These are phyloP conservation scores for Achlya hypogyna DNA, from an alignment of 352 stramenopile species.

Conservation along the genomic window DNA sequence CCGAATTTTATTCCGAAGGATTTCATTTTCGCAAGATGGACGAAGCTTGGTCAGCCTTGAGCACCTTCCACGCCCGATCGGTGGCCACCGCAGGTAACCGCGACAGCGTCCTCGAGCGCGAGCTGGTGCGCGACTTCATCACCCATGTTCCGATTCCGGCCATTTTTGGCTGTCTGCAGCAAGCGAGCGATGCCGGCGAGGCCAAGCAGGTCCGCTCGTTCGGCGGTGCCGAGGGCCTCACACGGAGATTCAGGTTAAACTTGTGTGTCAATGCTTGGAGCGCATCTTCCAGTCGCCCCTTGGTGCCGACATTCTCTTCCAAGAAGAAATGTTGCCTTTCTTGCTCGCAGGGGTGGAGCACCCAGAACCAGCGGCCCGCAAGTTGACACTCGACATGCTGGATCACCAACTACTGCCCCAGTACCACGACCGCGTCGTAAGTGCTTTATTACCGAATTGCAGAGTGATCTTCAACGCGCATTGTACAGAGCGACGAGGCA, in stretches of 20 bases:
- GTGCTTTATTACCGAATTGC: neutral
- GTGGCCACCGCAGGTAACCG: slow-evolving; percentile 14
- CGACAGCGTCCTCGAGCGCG: slow-evolving; percentile 1
- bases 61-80: slow-evolving; percentile 16
- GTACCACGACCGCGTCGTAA: slow-evolving; percentile 25
- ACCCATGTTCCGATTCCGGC: slow-evolving; percentile 46
- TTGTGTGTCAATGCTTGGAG: slow-evolving; percentile 66
- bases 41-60: slow-evolving; percentile 13
- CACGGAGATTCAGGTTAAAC: slow-evolving; percentile 39
- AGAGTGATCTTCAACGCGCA: neutral
- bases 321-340: slow-evolving; percentile 75
- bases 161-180: slow-evolving; percentile 69
- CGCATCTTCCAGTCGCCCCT: slow-evolving; percentile 36
- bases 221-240: neutral
- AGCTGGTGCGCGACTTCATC: slow-evolving; percentile 54
- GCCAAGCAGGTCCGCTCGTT: slow-evolving; percentile 38
- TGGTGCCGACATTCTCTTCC: slow-evolving; percentile 54
- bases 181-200: slow-evolving; percentile 54
- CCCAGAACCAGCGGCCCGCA: slow-evolving; percentile 42
- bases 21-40: slow-evolving; percentile 10
- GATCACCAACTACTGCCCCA: slow-evolving; percentile 49
- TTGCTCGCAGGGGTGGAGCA: slow-evolving; percentile 58
- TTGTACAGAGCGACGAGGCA: slow-evolving; percentile 31
- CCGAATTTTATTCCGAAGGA: neutral
- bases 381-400: slow-evolving; percentile 65